phyloP scores from a whole-genome alignment of 805 yeast species.

The Candida endomychidarum region DNA sequence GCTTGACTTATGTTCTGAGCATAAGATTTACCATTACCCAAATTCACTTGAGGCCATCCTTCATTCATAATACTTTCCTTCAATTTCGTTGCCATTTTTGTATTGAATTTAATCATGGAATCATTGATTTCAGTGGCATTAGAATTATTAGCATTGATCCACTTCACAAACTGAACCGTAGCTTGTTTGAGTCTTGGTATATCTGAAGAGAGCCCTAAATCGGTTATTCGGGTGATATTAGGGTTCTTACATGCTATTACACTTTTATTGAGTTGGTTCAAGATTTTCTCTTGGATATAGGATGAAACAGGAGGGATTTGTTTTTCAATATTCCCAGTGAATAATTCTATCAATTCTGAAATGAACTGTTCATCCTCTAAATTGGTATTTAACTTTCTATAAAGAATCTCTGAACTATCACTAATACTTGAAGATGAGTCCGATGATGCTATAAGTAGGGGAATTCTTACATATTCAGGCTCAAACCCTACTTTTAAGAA shows the following conservation, averaged over 20 bases:
- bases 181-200: constrained; percentile 52
- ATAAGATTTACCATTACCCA: constrained; percentile 35
- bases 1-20: constrained; percentile 45
- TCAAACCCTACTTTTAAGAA: constrained; percentile 44
- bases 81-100: constrained; percentile 51
- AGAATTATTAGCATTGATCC: constrained; percentile 41
- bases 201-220: constrained; percentile 60
- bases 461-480: constrained; percentile 39
- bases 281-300: constrained; percentile 55
- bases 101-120: constrained; percentile 30
- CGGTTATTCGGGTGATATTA: constrained; percentile 48
- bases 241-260: constrained; percentile 45
- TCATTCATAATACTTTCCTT: constrained; percentile 52
- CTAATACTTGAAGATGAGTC: constrained; percentile 59
- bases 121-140: constrained; percentile 13
- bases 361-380: constrained; percentile 50
- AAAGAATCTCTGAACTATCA: constrained; percentile 50
- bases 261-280: constrained; percentile 52
- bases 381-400: constrained; percentile 52
- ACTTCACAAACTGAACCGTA: constrained; percentile 63
- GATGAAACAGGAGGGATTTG: constrained; percentile 53
- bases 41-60: constrained; percentile 57
- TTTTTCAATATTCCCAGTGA: constrained; percentile 44
- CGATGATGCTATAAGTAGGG: constrained; percentile 61
- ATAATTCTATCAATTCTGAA: constrained; percentile 45